Evolutionary conservation across 371 early-diverging fungal species (phyloP), one percentile per base, ranked within the genome.

Genomic region (Scutellospora calospora): DNA sequence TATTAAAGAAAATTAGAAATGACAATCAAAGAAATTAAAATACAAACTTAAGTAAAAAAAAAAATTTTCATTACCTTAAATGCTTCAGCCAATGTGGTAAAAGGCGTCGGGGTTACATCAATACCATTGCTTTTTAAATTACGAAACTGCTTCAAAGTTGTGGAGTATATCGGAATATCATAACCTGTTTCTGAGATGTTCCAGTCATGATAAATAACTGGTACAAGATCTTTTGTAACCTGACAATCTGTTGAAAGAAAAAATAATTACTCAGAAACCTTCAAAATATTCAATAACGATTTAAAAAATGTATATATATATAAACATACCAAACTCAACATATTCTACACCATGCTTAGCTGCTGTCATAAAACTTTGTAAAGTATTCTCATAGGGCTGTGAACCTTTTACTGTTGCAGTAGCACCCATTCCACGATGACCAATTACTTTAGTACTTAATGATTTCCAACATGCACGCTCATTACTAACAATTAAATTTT

Each of bases 171-270:
- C 0, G 96, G 95, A 35, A 95, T 89, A 79, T 93, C 94, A 73
- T 92, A 85, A 0, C 97, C 96, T n/a, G 94, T 94, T 83, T 97
- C 97, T 1, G 94, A 92, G 25, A 96, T 92, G 0, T 90, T 92
- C 93, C 95, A 97, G 87, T 99, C 98, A 82, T 99, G 99, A 84
- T 98, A 98, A 63, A 99, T 87, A 5, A 99, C 95, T 12, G 97
- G 97, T 0, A 93, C 92, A 68, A 88, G 81, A 83, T 99, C 98
- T 81, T 94, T 95, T 8, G 98, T 97, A 77, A 99, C 84, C 87
- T 99, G 99, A 25, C 98, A 97, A 86, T 99, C 96, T 93, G 84
- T 33, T 35, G 1, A 16, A 65, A 20, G 8, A 65, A 33, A 8
- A 57, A 33, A 31, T 12, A n/a, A n/a, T n/a, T n/a, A n/a, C n/a